These are phyloP conservation scores for Chrysosporium keratinophilum DNA, from an alignment of 2,329 filamentous ascomycete species.

Conservation along the genomic window DNA sequence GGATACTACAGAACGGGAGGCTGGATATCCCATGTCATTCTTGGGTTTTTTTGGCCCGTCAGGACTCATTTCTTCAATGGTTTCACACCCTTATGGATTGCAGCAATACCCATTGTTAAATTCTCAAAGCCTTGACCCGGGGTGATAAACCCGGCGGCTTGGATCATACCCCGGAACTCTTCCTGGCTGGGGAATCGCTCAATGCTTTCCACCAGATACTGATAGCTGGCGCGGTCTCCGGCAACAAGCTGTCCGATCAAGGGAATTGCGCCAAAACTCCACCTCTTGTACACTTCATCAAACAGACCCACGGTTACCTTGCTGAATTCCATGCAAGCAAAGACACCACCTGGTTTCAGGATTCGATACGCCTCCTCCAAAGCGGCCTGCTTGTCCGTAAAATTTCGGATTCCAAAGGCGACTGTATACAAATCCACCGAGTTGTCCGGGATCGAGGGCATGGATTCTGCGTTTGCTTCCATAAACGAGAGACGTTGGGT, in stretches of 20 bases:
- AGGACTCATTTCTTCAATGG: conserved; percentile 33
- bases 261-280: conserved; percentile 91
- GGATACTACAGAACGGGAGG: no score
- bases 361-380: conserved; percentile 76
- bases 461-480: conserved; percentile 77
- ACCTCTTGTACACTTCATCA: conserved; percentile 81
- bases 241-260: conserved; percentile 92
- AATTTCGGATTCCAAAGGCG: conserved; percentile 94
- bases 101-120: conserved; percentile 81
- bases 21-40: background rate
- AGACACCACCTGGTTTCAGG: conserved; percentile 86
- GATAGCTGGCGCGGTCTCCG: conserved; percentile 88
- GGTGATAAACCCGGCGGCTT: conserved; percentile 67
- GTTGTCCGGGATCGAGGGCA: conserved; percentile 53
- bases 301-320: conserved; percentile 70
- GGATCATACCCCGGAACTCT: conserved; percentile 57
- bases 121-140: conserved; percentile 80
- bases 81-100: conserved; percentile 95
- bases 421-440: conserved; percentile 95
- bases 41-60: background rate
- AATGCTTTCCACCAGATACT: conserved; percentile 97
- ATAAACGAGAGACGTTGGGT: conserved; percentile 57
- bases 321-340: conserved; percentile 92
- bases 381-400: conserved; percentile 79
- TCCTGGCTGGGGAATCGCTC: conserved; percentile 81